These are phyloP conservation scores for Saccharomycopsis guyanensis DNA, from an alignment of 805 yeast genomes.

Conservation along the genomic window DNA sequence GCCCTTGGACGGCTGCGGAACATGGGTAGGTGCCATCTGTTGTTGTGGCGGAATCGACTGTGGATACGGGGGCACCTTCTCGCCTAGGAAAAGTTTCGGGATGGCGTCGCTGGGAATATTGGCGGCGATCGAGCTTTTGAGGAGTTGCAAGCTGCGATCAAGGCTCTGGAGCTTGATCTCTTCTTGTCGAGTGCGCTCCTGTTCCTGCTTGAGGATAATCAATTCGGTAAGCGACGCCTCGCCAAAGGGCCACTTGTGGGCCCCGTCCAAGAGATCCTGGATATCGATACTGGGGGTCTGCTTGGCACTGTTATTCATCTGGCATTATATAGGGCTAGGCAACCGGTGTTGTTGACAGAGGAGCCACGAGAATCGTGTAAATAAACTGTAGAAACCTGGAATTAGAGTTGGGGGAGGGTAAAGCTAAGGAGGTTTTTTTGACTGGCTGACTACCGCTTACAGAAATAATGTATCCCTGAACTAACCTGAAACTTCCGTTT, in stretches of 20 bases:
- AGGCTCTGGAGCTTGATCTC: constrained; percentile 59
- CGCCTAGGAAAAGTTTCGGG: constrained; percentile 43
- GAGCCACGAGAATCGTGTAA: too few species aligned
- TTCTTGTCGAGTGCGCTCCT: constrained; percentile 78
- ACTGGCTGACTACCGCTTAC: neutral
- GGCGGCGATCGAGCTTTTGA: constrained; percentile 51
- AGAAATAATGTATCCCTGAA: neutral
- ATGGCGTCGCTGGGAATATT: constrained; percentile 60
- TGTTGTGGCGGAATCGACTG: constrained; percentile 10
- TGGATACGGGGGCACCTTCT: constrained; percentile 18
- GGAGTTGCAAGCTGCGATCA: constrained; percentile 49
- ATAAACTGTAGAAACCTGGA: neutral
- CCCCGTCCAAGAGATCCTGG: constrained; percentile 13
- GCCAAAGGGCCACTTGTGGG: constrained; percentile 45
- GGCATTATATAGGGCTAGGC: too few species aligned
- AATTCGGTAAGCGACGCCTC: constrained; percentile 54
- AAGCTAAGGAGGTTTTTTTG: neutral
- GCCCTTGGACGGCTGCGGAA: constrained; percentile 12
- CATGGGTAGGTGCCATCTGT: constrained; percentile 11
- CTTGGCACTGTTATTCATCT: neutral
- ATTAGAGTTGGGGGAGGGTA: neutral
- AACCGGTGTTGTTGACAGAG: too few species aligned
- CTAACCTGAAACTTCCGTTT: neutral
- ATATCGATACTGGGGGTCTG: neutral
- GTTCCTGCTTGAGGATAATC: constrained; percentile 54